Evolutionary conservation across 2,329 filamentous ascomycete genomes (phyloP), one percentile per base, ranked within the genome.

Genomic region (Clonostachys rosea): DNA sequence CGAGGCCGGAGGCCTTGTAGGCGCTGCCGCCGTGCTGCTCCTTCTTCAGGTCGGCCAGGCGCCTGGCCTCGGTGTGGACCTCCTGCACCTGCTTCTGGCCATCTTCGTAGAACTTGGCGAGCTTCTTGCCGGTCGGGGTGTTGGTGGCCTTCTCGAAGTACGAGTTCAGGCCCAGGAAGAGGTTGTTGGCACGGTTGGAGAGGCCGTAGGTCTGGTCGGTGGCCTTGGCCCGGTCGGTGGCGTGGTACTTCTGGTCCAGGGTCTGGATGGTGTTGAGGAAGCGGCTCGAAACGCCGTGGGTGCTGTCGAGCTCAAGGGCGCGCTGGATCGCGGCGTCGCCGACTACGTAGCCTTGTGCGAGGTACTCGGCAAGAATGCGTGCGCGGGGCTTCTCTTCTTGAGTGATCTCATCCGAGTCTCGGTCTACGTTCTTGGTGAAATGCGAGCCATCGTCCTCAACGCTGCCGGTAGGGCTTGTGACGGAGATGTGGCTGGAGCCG

Each of bases 381-480:
- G 88, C 83, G 59, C 91, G 87, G 14, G 94, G 94, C 79, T 99
- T 99, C 76, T 97, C 91, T 70, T 99, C 94, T 65, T 99, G 94
- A 13, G 86, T 83, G 59, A 97, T 84, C 57, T 91, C 82, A 58
- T 90, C 77, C 45, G 70, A 71, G 63, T 81, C 76, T 50, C 74
- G 75, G 50, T 84, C 79, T 48, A 70, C 69, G 56, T 78, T 77
- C 49, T 76, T 73, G 50, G 73, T 75, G 35, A 72, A 67, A 51
- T 76, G 74, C 43, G 80, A 71, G 47, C 74, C 71, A 54, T 87
- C 82, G 52, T 87, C 83, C 44, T 80, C 78, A 45, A 81, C 70
- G 48, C 87, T 77, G 54, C 84, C 85, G 53, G 86, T 75, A 44
- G 80, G 79, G 54, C 83, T 79, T 40, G 85, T 80, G 43, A 91